Evolutionary conservation across 495 filamentous ascomycete species (phyloP).

Genomic region (Neurospora intermedia): DNA sequence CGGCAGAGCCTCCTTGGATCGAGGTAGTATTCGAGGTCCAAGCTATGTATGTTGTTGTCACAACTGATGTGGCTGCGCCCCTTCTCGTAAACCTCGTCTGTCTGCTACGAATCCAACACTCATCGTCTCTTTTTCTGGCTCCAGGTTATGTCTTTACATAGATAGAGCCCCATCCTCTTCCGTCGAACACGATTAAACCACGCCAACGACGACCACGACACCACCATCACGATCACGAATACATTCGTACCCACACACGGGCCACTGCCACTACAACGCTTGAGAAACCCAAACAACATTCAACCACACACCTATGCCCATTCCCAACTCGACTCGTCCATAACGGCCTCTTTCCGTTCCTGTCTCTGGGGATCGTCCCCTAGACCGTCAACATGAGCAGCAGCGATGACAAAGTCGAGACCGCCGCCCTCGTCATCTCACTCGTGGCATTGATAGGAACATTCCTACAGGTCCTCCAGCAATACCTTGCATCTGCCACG

Average conservation of each 20-base stretch:
- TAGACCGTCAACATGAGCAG: not conserved
- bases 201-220: not conserved
- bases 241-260: not conserved
- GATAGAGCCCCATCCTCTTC: not conserved
- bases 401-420: slow-evolving; percentile 8
- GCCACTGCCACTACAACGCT: not conserved
- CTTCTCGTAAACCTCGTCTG: not conserved
- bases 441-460: slow-evolving; percentile 30
- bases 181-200: not conserved
- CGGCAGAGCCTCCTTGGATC: not conserved
- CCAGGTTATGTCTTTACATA: not conserved
- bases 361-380: not conserved
- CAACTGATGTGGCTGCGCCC: not conserved
- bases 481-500: slow-evolving; percentile 32
- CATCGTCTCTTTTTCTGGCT: not conserved
- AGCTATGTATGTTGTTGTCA: not conserved
- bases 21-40: not conserved
- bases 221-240: not conserved
- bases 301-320: not conserved
- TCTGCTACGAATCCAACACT: not conserved
- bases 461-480: slow-evolving; percentile 30
- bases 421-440: slow-evolving; percentile 23
- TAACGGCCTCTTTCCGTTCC: not conserved
- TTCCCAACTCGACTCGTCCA: not conserved
- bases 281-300: not conserved